A percentile compares a stretch with the other conserved stretches of the same genome.
Conservation (phyloP, 2,329 filamentous ascomycete species). For the Calonectria honghensis region DNA sequence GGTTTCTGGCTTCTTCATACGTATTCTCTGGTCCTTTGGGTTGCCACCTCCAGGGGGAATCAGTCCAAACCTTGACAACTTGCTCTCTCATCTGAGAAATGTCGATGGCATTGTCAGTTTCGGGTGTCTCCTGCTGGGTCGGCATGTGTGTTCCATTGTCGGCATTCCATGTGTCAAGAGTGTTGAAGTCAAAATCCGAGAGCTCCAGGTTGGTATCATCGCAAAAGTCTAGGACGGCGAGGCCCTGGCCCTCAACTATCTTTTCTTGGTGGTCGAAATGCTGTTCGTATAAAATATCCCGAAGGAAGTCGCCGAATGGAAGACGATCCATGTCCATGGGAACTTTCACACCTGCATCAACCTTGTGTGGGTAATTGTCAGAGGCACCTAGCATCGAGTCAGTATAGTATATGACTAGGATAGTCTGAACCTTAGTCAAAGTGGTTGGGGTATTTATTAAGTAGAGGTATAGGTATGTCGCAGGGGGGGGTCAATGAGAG, state of each 20-base stretch:
- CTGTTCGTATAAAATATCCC: conserved; percentile 70
- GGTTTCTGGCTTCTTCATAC: conserved; percentile 66
- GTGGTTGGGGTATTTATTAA: too few species aligned
- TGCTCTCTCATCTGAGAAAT: conserved; percentile 68
- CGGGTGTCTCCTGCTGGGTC: conserved; percentile 50
- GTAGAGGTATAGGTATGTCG: not conserved
- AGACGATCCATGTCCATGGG: conserved; percentile 59
- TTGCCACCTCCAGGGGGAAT: conserved; percentile 71
- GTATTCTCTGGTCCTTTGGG: conserved; percentile 66
- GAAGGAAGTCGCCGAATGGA: conserved; percentile 71
- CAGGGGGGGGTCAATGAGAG: not conserved
- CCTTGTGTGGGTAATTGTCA: conserved; percentile 43
- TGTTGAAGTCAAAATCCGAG: conserved; percentile 71
- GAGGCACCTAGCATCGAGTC: conserved; percentile 28
- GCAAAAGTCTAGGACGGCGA: conserved; percentile 70
- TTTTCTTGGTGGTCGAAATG: conserved; percentile 59
- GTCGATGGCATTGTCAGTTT: conserved; percentile 63
- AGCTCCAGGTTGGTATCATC: conserved; percentile 70
- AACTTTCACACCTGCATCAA: conserved; percentile 42
- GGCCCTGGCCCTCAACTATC: conserved; percentile 62
- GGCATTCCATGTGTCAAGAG: conserved; percentile 70
- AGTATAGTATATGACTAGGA: conserved; percentile 7
- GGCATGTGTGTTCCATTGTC: conserved; percentile 58
- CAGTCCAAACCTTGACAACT: conserved; percentile 69
- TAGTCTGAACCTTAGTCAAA: not conserved